These are phyloP conservation scores for Puccinia triticina DNA, from an alignment of 1,284 basidiomycete genomes.

Conservation along the genomic window DNA sequence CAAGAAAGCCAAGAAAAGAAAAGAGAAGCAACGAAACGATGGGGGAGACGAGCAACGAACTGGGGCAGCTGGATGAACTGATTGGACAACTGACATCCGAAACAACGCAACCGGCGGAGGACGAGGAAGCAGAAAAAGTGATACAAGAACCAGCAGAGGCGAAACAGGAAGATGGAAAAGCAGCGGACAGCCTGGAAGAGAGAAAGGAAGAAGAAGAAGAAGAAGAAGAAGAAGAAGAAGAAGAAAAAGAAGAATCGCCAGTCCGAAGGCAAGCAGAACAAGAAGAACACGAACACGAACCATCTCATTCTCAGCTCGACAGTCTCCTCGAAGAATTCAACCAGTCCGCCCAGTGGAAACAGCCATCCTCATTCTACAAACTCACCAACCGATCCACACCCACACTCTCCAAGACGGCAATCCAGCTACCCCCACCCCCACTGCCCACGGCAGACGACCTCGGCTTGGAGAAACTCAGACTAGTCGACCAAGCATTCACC, in stretches of 20 bases:
- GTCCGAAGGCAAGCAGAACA: background rate
- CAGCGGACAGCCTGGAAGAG: too few species aligned
- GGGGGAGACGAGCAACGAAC: background rate
- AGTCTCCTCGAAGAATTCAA: background rate
- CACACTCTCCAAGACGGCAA: background rate
- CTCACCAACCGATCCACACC: conserved; percentile 8
- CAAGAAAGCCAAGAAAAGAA: too few species aligned
- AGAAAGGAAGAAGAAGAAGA: too few species aligned
- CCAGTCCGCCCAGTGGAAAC: background rate
- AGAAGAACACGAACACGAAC: background rate
- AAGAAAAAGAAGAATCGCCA: background rate
- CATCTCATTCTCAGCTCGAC: background rate
- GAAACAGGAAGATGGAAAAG: background rate
- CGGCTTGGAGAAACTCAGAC: conserved; percentile 4
- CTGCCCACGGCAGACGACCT: conserved; percentile 21
- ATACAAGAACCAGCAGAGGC: background rate
- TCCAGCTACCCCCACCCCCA: background rate
- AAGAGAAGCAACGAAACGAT: background rate
- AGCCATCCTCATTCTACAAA: conserved; percentile 10
- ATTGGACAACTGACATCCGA: background rate
- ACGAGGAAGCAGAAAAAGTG: background rate
- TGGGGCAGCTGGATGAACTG: background rate
- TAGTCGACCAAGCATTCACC: conserved; percentile 19
- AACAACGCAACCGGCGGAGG: too few species aligned
- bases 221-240: background rate